These are phyloP conservation scores for Leishmania tarentolae DNA, from an alignment of 208 protist species.

Conservation along the genomic window DNA sequence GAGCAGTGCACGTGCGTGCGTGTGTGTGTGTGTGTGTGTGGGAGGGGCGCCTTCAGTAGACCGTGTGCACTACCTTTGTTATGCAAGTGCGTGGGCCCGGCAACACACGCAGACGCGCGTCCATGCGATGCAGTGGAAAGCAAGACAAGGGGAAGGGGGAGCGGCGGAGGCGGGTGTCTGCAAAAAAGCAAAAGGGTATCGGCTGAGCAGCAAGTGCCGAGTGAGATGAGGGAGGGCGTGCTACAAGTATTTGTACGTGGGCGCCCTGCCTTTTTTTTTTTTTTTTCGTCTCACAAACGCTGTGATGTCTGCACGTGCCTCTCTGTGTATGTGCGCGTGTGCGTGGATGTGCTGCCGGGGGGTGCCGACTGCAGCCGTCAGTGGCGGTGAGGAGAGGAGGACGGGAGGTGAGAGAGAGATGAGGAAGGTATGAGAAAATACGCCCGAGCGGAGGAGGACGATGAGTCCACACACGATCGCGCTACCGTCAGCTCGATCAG, in stretches of 20 bases:
- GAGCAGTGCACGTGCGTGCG: background rate
- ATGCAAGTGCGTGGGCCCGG: background rate
- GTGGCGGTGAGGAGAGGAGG: background rate
- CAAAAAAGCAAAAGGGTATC: background rate
- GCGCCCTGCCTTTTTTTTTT: background rate
- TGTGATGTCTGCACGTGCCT: slow-evolving; percentile 3
- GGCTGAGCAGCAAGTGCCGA: background rate
- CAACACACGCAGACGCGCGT: background rate
- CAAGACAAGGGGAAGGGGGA: background rate
- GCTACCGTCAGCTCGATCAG: background rate
- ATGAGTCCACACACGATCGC: background rate
- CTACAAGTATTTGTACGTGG: background rate
- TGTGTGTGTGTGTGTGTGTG: slow-evolving; percentile 1
- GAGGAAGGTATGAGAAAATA: background rate
- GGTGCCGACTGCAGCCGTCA: background rate
- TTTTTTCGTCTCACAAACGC: background rate
- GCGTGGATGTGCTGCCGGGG: background rate
- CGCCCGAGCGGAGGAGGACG: background rate
- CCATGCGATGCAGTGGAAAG: background rate
- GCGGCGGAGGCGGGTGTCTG: too few relatives aligned
- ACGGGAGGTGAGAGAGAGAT: background rate
- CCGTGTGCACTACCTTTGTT: background rate
- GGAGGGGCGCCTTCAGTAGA: background rate
- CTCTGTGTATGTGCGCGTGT: background rate
- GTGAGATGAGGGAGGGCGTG: background rate